Percentiles rank a stretch among this genome's conserved stretches.
These are phyloP conservation scores for Cutaneotrichosporon sp. DNA, from an alignment of 1,284 basidiomycete species.

Conservation along the genomic window DNA sequence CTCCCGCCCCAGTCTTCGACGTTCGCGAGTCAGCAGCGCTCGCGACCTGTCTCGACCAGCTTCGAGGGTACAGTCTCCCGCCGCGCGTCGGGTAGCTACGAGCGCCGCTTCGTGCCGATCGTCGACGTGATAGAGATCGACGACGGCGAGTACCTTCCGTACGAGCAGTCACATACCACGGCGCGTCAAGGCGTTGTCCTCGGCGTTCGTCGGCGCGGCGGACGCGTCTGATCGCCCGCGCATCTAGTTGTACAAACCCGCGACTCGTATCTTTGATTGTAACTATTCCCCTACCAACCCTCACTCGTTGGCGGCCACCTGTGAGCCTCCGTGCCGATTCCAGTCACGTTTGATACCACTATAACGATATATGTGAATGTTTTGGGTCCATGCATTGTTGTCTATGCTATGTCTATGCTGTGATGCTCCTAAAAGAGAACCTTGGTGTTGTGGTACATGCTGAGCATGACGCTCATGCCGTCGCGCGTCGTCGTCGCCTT, in stretches of 20 bases:
- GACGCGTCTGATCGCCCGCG: slow-evolving; percentile 5
- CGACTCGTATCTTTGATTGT: background rate
- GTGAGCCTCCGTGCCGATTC: background rate
- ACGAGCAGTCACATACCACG: slow-evolving; percentile 15
- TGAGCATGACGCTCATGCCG: slow-evolving; percentile 46
- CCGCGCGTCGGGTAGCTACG: slow-evolving; percentile 6
- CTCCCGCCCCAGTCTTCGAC: background rate
- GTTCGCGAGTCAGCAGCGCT: background rate
- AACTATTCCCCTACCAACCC: background rate
- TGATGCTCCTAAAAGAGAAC: slow-evolving; percentile 46
- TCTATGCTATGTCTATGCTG: slow-evolving; percentile 9
- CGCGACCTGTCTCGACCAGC: slow-evolving; percentile 3
- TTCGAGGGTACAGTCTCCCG: background rate
- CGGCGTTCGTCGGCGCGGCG: slow-evolving; percentile 29
- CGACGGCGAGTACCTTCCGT: slow-evolving; percentile 9
- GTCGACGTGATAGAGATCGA: slow-evolving; percentile 21
- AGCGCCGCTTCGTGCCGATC: slow-evolving; percentile 25
- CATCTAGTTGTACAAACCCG: background rate
- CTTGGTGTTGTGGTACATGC: slow-evolving; percentile 53
- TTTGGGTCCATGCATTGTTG: slow-evolving; percentile 9
- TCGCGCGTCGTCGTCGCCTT: slow-evolving; percentile 40
- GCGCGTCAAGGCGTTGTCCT: slow-evolving; percentile 31
- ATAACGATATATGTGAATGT: slow-evolving; percentile 2
- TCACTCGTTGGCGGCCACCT: background rate
- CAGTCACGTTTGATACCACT: background rate